Base-by-base conservation (phyloP, 176 grass and related monocot genomes). In the Carex parvula region DNA sequence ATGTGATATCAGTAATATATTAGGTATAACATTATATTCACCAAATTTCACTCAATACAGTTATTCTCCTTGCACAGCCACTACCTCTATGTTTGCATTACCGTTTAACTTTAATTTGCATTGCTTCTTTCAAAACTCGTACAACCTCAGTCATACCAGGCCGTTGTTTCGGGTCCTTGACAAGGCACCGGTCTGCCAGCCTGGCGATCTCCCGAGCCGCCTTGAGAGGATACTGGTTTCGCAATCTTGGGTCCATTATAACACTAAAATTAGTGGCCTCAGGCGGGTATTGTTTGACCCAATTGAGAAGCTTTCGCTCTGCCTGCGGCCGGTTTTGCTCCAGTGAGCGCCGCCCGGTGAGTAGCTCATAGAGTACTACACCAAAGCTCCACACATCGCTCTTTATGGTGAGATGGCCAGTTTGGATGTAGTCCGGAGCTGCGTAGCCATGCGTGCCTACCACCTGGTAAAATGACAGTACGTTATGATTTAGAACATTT, bases 351-450 rank as follows among this genome's bases (percentile, higher is more conserved):
- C 92, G 84, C 18, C 95, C 95, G 18, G 92, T 90, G 3, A 98
- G 86, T 84, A 98, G 92, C 86, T 98, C 95, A 81, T 91, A 94
- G 17, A 93, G 84, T 76, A 94, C 92, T 42, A 98, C 90, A 3
- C 95, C 95, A 82, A 93, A 95, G 65, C 95, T 92, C 90, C 92
- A 98, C 53, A 98, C 91, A 59, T 98, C 95, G 54, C 92, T 94
- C 89, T 94, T 91, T 39, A 50, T 61, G 8, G 89, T 98, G 20
- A 98, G 86, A 84, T 98, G 95, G 0, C 92, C 95, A 41, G 92
- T 98, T 87, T 98, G 89, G 62, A 98, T 88, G 84, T 98, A 98
- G 72, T 98, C 95, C 35, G 95, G 95, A n/a, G 95, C 92, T 46
- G 92, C 95, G 79, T 98, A 98, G 3, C 95, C 95, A 35, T 94